Evolutionary conservation across 441 rosid species (phyloP).

Genomic region (Brassica balearica): DNA sequence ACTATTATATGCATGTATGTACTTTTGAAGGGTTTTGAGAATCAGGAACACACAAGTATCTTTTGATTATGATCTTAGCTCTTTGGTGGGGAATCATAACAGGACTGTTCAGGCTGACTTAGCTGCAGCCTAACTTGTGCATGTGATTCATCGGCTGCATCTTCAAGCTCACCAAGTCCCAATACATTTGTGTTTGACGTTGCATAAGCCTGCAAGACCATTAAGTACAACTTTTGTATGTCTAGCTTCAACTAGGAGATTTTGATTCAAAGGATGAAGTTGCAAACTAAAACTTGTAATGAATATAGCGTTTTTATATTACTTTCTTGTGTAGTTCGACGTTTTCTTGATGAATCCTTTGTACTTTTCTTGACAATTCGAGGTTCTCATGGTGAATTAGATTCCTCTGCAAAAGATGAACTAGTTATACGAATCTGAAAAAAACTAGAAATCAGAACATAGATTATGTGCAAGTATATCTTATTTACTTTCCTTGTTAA

Average conservation of each 20-base stretch:
- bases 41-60: conserved; percentile 23
- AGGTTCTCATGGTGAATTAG: conserved; percentile 67
- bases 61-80: conserved; percentile 23
- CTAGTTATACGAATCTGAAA: conserved; percentile 4
- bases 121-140: conserved; percentile 67
- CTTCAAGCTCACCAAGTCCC: conserved; percentile 42
- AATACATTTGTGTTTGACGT: conserved; percentile 45
- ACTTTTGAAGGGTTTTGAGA: conserved; percentile 15
- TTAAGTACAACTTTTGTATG: conserved; percentile 6
- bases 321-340: conserved; percentile 60
- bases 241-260: conserved; percentile 8
- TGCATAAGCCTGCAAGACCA: conserved; percentile 57
- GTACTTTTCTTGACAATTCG: conserved; percentile 62
- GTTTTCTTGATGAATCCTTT: conserved; percentile 66
- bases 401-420: conserved; percentile 57
- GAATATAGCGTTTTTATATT: conserved; percentile 28
- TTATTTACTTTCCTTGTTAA: background rate
- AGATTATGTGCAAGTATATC: background rate
- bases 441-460: conserved; percentile 10
- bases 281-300: background rate
- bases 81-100: conserved; percentile 39
- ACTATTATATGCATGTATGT: background rate
- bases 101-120: conserved; percentile 68
- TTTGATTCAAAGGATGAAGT: background rate
- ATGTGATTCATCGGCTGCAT: conserved; percentile 52